Base-by-base conservation (phyloP, 192 early-diverging fungal species). In the Coemansia sp. region DNA sequence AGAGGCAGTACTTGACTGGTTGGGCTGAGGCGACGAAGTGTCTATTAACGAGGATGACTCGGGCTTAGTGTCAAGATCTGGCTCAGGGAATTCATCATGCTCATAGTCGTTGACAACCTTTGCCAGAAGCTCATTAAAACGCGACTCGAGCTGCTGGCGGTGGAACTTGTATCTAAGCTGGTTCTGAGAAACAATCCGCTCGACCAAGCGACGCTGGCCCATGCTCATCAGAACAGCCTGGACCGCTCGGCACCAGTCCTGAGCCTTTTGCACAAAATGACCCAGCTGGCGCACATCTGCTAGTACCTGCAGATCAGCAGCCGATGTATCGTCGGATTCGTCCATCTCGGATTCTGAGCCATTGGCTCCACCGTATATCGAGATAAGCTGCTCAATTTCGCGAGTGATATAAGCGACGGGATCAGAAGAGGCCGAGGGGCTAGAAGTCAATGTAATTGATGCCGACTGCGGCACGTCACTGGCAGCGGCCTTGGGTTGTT, bases 281-380 rank as follows among this genome's bases (percentile, higher is more conserved):
- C 68, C 57, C 11, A 82, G 75, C 62, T 82, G 80, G 10, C 74
- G 74, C n/a, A 77, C 69, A 32, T 76, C 80, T 0, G 71, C 75
- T 25, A 82, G 38, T 30, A 73, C 73, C 34, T 68, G 71, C 45
- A 73, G 25, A 56, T 73, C 76, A 17, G 63, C 64, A 29, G 54
- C 25, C 5, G 68, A 56, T 30, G 59, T 29, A 32, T 54, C 36
- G 33, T 36, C 58, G 38, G 5, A 14, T 11, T 40, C 50, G 22
- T 56, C 55, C 30, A n/a, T 38, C 17, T 40, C 64, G 52, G 17
- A 30, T 25, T 22, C 52, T n/a, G 32, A n/a, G 30, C 40, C 49
- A 2, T 45, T 52, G 18, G 14, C 40, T 17, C 60, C 63, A 25
- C 31, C 48, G 12, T 61, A 68, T 10, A 57, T 14, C 11, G 65